These are phyloP conservation scores for Alternaria viburni DNA, from an alignment of 2,329 filamentous ascomycete species.

Conservation along the genomic window DNA sequence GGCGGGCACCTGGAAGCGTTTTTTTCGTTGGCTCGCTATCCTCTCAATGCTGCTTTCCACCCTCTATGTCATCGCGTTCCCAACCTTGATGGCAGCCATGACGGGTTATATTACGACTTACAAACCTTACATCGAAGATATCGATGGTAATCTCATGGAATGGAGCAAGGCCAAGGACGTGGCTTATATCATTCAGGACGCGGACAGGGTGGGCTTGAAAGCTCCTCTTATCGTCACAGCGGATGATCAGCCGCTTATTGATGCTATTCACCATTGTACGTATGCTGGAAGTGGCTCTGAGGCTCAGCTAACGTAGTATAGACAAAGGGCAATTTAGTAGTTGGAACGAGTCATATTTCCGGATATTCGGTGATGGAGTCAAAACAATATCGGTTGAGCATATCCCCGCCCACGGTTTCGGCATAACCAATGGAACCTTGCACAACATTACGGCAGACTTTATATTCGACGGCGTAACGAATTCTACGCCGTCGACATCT, in stretches of 20 bases:
- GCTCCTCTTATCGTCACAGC: constrained; percentile 18
- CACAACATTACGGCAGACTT: too few species aligned
- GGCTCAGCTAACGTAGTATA: background rate
- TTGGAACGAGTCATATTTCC: background rate
- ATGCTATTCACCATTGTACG: constrained; percentile 24
- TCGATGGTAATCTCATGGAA: constrained; percentile 32
- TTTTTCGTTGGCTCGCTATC: constrained; percentile 44
- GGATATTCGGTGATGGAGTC: too few species aligned
- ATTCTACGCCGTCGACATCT: too few species aligned
- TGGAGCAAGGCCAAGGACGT: constrained; percentile 24
- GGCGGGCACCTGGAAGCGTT: constrained; percentile 26
- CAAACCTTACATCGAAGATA: constrained; percentile 37
- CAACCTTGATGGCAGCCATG: constrained; percentile 49
- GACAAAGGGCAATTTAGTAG: background rate
- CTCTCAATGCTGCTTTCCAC: constrained; percentile 40
- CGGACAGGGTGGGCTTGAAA: constrained; percentile 23
- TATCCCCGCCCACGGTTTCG: too few species aligned
- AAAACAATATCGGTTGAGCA: too few species aligned
- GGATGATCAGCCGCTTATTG: constrained; percentile 14
- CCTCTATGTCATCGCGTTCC: constrained; percentile 44
- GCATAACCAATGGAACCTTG: too few species aligned
- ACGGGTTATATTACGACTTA: constrained; percentile 48
- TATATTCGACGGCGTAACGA: too few species aligned
- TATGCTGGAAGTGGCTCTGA: background rate
- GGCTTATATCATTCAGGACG: constrained; percentile 24